These are phyloP conservation scores for Suillus clintonianus DNA, from an alignment of 768 basidiomycete species.

Conservation along the genomic window DNA sequence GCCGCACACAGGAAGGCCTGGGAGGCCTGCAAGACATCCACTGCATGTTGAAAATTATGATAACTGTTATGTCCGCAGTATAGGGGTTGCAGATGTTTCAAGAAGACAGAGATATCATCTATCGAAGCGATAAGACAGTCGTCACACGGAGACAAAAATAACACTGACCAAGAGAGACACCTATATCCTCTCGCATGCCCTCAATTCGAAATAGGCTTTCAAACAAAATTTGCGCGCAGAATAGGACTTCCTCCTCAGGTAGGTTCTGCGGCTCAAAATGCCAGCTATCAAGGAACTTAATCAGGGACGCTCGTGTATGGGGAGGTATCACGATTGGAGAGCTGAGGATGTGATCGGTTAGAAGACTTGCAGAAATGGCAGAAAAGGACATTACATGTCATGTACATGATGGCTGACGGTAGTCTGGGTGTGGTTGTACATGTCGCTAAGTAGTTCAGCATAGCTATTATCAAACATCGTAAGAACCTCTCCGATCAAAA, in stretches of 20 bases:
- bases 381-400: slow-evolving; percentile 22
- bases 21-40: slow-evolving; percentile 93
- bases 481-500: slow-evolving; percentile 5
- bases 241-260: slow-evolving; percentile 77
- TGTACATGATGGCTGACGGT: slow-evolving; percentile 58
- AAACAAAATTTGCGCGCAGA: slow-evolving; percentile 84
- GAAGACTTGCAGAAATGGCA: background rate
- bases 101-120: slow-evolving; percentile 78
- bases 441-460: slow-evolving; percentile 82
- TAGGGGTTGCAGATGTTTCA: slow-evolving; percentile 86
- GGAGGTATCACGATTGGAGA: slow-evolving; percentile 49
- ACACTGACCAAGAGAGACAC: slow-evolving; percentile 59
- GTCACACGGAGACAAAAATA: slow-evolving; percentile 20
- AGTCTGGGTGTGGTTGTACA: slow-evolving; percentile 78
- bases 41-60: slow-evolving; percentile 96
- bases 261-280: slow-evolving; percentile 88
- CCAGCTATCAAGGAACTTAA: slow-evolving; percentile 76
- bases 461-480: slow-evolving; percentile 44
- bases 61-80: slow-evolving; percentile 93
- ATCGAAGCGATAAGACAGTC: slow-evolving; percentile 18
- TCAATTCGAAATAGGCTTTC: slow-evolving; percentile 82
- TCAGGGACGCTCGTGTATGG: slow-evolving; percentile 60
- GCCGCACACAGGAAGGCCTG: slow-evolving; percentile 82
- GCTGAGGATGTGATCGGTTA: slow-evolving; percentile 33
- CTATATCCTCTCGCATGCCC: slow-evolving; percentile 62